Evolutionary conservation across 768 basidiomycete genomes (phyloP).

Genomic region (Amanita phalloides): DNA sequence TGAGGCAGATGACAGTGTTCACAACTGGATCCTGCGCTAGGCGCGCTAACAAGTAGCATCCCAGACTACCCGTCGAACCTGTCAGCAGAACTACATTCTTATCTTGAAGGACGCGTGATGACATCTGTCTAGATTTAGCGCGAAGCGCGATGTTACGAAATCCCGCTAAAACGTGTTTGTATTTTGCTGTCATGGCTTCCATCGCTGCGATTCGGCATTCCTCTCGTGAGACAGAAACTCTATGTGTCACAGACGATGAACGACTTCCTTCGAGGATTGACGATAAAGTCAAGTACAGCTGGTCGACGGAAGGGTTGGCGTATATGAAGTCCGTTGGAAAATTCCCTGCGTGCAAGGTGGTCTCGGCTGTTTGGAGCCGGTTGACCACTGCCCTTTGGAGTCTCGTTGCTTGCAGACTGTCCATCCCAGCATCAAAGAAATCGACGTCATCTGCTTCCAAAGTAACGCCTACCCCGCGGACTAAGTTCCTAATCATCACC

Average conservation of each 20-base stretch:
- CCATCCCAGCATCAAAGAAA: conserved; percentile 31
- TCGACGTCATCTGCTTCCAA: conserved; percentile 14
- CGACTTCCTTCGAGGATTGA: conserved; percentile 13
- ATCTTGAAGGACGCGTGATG: no score
- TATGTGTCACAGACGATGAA: neutral
- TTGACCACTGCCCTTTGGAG: conserved; percentile 20
- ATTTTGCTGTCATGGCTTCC: conserved; percentile 20
- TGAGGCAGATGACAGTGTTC: conserved; percentile 20
- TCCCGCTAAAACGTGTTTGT: conserved; percentile 4
- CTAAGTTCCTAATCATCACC: conserved; percentile 13
- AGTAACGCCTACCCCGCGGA: conserved; percentile 12
- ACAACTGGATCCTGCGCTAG: conserved; percentile 17
- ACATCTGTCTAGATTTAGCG: neutral
- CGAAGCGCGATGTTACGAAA: neutral
- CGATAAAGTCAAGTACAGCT: conserved; percentile 13
- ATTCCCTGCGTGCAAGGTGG: conserved; percentile 9
- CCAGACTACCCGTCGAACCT: conserved; percentile 27
- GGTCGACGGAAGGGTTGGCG: conserved; percentile 17
- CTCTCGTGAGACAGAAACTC: neutral
- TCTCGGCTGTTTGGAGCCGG: conserved; percentile 13
- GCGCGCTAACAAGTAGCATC: conserved; percentile 20
- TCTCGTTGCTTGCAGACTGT: conserved; percentile 26
- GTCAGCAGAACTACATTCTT: conserved; percentile 18
- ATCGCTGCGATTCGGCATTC: conserved; percentile 14
- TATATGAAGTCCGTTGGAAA: conserved; percentile 20